Evolutionary conservation across 306 rosid species (phyloP).

Genomic region (Purshia tridentata): DNA sequence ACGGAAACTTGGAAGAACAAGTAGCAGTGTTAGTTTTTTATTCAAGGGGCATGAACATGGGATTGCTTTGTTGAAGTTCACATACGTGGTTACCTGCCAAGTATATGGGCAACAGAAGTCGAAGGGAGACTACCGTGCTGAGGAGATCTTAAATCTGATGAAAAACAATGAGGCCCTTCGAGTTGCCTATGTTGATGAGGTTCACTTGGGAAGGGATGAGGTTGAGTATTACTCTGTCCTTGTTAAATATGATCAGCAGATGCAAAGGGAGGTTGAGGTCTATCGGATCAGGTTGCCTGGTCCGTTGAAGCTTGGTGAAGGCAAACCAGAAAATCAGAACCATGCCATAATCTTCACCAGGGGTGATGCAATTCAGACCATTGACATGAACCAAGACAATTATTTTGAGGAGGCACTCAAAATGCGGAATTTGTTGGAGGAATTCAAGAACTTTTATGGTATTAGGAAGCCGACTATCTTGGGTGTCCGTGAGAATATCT

Average conservation of each 20-base stretch:
- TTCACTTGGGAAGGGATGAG: slow-evolving; percentile 57
- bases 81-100: slow-evolving; percentile 89
- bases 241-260: slow-evolving; percentile 82
- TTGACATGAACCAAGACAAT: slow-evolving; percentile 97
- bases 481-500: slow-evolving; percentile 91
- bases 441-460: slow-evolving; percentile 59
- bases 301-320: slow-evolving; percentile 90
- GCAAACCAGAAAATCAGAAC: slow-evolving; percentile 95
- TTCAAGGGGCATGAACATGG: slow-evolving; percentile 76
- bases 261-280: slow-evolving; percentile 72
- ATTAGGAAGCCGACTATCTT: slow-evolving; percentile 82
- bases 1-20: slow-evolving; percentile 44
- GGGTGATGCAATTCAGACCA: slow-evolving; percentile 92
- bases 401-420: slow-evolving; percentile 97
- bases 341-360: slow-evolving; percentile 93
- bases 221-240: slow-evolving; percentile 89
- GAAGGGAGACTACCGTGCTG: slow-evolving; percentile 71
- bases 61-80: slow-evolving; percentile 80
- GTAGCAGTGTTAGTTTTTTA: slow-evolving; percentile 50
- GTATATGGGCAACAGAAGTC: slow-evolving; percentile 80
- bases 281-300: slow-evolving; percentile 88
- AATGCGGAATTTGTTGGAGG: slow-evolving; percentile 90
- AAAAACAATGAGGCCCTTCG: slow-evolving; percentile 90
- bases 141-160: slow-evolving; percentile 77
- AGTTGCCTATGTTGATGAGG: slow-evolving; percentile 88